A percentile compares a stretch with the other conserved stretches of the same genome.
Evolutionary conservation across 2,329 filamentous ascomycete genomes (phyloP).

Genomic region (Clathrospora elynae): DNA sequence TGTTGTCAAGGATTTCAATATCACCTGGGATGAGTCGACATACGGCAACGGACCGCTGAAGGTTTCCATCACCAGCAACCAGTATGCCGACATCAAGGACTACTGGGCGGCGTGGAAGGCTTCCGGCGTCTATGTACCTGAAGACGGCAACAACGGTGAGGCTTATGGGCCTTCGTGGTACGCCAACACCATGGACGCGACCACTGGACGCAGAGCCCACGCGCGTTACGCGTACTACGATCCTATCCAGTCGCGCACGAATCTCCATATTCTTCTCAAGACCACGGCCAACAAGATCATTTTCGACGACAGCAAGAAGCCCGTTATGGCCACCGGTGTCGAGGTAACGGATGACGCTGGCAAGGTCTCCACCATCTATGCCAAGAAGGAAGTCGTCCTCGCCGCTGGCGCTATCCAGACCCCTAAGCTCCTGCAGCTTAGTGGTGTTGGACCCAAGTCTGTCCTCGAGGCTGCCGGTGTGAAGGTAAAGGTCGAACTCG

Average conservation of each 20-base stretch:
- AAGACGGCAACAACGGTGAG: constrained; percentile 33
- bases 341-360: constrained; percentile 22
- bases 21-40: constrained; percentile 32
- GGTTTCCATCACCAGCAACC: constrained; percentile 33
- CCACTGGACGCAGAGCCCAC: constrained; percentile 29
- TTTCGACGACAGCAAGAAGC: constrained; percentile 23
- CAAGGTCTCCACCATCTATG: constrained; percentile 25
- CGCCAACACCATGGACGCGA: constrained; percentile 36
- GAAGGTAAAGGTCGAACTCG: constrained; percentile 31
- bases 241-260: constrained; percentile 30
- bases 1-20: constrained; percentile 28
- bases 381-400: constrained; percentile 61
- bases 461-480: constrained; percentile 40
- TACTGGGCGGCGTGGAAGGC: constrained; percentile 35
- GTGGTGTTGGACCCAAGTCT: constrained; percentile 38
- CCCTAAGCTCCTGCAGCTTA: constrained; percentile 56
- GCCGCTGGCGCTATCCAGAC: constrained; percentile 63
- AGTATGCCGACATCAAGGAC: constrained; percentile 35
- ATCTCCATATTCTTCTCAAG: constrained; percentile 33
- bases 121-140: constrained; percentile 20
- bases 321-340: constrained; percentile 23
- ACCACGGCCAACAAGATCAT: constrained; percentile 30
- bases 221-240: constrained; percentile 41
- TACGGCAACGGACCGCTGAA: constrained; percentile 35
- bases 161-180: constrained; percentile 32